A percentile compares a stretch with the other conserved stretches of the same genome.
phyloP scores from a whole-genome alignment of 257 asterid species.

The Apocynum venetum region DNA sequence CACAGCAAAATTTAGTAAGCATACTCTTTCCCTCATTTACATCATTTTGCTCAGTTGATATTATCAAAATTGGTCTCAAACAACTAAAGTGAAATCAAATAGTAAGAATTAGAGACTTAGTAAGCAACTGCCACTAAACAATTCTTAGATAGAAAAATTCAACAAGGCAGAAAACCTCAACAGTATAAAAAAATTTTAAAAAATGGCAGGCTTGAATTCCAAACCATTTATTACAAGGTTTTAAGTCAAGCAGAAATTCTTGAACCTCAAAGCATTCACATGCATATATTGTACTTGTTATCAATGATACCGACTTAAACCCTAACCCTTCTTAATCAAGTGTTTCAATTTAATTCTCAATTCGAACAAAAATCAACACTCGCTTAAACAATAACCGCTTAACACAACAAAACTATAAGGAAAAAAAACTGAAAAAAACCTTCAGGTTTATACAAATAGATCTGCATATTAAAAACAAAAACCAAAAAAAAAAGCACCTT shows the following conservation, averaged over 20 bases:
- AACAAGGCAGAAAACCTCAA: background rate
- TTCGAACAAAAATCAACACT: background rate
- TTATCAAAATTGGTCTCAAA: background rate
- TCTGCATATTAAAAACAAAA: background rate
- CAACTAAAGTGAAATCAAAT: background rate
- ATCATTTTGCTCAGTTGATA: background rate
- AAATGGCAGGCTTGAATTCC: background rate
- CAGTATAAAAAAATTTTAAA: background rate
- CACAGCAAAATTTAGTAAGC: background rate
- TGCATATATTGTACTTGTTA: background rate
- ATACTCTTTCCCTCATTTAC: background rate
- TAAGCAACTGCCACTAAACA: background rate
- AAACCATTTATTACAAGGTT: background rate
- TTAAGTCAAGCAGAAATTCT: background rate
- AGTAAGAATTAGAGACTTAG: background rate
- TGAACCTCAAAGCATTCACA: conserved; percentile 7
- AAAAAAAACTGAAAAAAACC: background rate
- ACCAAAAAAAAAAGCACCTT: conserved; percentile 36
- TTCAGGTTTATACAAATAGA: background rate
- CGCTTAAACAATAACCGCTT: background rate
- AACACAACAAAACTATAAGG: background rate
- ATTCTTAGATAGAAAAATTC: background rate
- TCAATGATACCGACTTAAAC: conserved; percentile 24
- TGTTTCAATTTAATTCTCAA: background rate
- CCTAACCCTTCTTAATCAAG: conserved; percentile 28